A percentile compares a stretch with the other conserved stretches of the same genome.
Conservation (phyloP, 2,329 filamentous ascomycete species). For the Didymosphaeria variabile region DNA sequence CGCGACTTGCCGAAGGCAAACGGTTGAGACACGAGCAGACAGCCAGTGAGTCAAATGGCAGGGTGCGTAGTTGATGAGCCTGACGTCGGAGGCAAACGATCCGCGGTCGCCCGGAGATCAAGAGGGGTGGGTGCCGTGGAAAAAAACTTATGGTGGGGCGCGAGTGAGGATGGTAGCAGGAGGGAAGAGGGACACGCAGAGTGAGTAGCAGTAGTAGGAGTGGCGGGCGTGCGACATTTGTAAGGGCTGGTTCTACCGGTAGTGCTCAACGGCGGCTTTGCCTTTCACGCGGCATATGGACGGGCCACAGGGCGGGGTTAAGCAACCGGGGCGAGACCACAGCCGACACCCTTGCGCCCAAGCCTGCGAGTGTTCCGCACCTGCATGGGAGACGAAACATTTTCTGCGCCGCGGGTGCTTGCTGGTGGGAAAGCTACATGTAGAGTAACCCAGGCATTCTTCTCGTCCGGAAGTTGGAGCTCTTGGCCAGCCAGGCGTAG, state of each 20-base stretch:
- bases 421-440: neutral
- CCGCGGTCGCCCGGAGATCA: conserved; percentile 6
- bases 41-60: conserved; percentile 14
- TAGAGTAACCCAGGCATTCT: neutral
- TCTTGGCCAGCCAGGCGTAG: neutral
- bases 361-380: conserved; percentile 27
- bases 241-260: conserved; percentile 13
- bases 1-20: neutral
- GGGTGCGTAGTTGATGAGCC: neutral
- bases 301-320: conserved; percentile 17
- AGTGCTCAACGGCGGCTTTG: conserved; percentile 15
- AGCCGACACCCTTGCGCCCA: conserved; percentile 7
- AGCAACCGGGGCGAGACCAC: conserved; percentile 12
- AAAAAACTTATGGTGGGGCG: too few species aligned
- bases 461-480: neutral
- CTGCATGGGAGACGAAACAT: conserved; percentile 32
- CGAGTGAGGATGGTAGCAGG: neutral
- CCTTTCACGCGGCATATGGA: conserved; percentile 19
- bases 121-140: neutral
- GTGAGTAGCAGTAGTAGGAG: conserved; percentile 3
- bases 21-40: conserved; percentile 1
- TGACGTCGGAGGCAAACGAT: conserved; percentile 8
- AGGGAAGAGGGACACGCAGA: neutral
- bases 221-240: conserved; percentile 21
- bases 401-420: conserved; percentile 11